These are phyloP conservation scores for Brettanomyces nanus DNA, from an alignment of 805 yeast species.

Conservation along the genomic window DNA sequence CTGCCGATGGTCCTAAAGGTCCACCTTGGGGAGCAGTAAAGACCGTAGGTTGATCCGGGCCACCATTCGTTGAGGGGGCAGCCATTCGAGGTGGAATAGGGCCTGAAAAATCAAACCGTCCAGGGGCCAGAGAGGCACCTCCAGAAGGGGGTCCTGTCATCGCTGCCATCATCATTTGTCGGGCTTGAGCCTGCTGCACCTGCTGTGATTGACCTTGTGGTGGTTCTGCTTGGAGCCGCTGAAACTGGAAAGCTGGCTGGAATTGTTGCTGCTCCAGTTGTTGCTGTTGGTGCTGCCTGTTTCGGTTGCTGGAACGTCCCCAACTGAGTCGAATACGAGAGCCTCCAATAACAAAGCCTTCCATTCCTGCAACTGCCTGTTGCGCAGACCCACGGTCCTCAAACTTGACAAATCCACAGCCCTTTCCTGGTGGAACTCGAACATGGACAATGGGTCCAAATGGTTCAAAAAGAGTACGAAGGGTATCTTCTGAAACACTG, in stretches of 20 bases:
- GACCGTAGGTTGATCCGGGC: constrained; percentile 11
- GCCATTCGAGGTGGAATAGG: constrained; percentile 12
- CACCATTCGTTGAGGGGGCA: constrained; percentile 8
- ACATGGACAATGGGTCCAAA: constrained; percentile 66
- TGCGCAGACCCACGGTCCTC: constrained; percentile 65
- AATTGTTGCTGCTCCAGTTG: neutral
- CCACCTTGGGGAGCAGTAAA: constrained; percentile 12
- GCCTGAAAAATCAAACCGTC: constrained; percentile 17
- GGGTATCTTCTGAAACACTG: constrained; percentile 53
- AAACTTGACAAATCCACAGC: constrained; percentile 72
- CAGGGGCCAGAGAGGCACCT: too few relatives aligned
- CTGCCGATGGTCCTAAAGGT: constrained; percentile 19
- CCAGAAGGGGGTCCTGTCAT: constrained; percentile 5
- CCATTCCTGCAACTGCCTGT: constrained; percentile 69
- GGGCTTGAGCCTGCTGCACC: constrained; percentile 8
- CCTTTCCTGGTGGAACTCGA: constrained; percentile 71
- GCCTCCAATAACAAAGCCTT: constrained; percentile 72
- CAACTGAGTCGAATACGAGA: constrained; percentile 65
- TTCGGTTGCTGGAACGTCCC: constrained; percentile 46
- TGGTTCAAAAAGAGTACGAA: constrained; percentile 56
- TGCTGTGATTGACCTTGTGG: constrained; percentile 7
- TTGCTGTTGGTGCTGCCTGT: constrained; percentile 5
- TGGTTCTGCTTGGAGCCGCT: neutral
- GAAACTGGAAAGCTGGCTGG: neutral
- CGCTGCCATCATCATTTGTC: constrained; percentile 15